Conservation (phyloP, 2,329 filamentous ascomycete genomes). For the Trichoderma atrobrunneum region DNA sequence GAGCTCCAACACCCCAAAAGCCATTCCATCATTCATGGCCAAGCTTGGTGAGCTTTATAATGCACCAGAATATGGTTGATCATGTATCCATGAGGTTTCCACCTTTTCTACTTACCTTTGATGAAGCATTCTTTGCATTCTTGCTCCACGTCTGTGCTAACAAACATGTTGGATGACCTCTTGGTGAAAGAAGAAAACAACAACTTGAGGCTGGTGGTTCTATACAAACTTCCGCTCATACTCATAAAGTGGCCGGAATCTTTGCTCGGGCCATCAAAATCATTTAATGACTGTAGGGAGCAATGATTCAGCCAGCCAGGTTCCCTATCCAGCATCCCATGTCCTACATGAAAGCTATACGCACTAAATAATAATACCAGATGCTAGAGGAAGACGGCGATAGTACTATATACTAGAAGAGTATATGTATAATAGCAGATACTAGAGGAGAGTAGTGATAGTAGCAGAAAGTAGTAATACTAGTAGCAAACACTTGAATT, state of each 20-base stretch:
- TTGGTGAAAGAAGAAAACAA: neutral
- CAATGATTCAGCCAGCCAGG: too few relatives aligned
- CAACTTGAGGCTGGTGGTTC: neutral
- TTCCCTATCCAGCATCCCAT: too few relatives aligned
- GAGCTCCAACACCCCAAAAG: neutral
- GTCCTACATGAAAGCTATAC: too few relatives aligned
- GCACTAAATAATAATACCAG: too few relatives aligned
- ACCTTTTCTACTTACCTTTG: neutral
- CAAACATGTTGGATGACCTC: neutral
- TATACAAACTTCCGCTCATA: neutral
- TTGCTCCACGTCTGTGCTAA: neutral
- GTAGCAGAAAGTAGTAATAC: too few relatives aligned
- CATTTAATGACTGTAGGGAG: neutral
- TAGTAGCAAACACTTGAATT: too few relatives aligned
- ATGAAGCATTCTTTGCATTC: neutral
- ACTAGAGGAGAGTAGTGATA: too few relatives aligned
- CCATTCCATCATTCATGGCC: too few relatives aligned
- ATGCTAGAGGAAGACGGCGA: too few relatives aligned
- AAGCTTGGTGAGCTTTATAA: neutral
- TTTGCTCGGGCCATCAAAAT: neutral
- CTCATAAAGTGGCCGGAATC: neutral
- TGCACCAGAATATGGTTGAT: neutral
- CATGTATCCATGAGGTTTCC: neutral
- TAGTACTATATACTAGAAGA: too few relatives aligned
- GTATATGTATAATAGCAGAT: too few relatives aligned